Base-by-base conservation (phyloP, 2,329 filamentous ascomycete species). In the Domatiomyces globalis region DNA sequence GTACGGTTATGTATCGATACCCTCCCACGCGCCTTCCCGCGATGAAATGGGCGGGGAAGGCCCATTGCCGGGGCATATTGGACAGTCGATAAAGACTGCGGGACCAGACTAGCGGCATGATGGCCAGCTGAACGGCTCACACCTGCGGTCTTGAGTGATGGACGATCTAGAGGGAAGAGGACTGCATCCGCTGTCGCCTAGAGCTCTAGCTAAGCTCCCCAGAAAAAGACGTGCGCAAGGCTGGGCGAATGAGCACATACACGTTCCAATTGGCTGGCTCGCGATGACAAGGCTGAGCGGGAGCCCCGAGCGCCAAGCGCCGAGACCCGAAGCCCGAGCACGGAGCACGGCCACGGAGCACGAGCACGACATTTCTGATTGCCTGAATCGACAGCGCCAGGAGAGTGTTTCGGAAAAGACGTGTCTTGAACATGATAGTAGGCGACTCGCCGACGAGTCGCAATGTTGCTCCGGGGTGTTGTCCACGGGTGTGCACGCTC, bases 1-100 rank as follows among this genome's bases (percentile, higher is more conserved):
- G 70, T 61, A 73, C 67, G 53, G 71, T 69, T 49, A 72, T 61
- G 56, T 61, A 65, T 65, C 67, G 66, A 51, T 66, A 58, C 18
- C 59, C 58, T 20, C 57, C 59, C 6, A 58, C 52, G 53, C 56
- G 51, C 53, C 57, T 45, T 27, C 58, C 56, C 15, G 56, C 59
- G 36, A 60, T 46, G 44, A 58, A 33, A 39, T 58, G 56, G 10
- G 58, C 58, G 18, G 59, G 56, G 47, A 59, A 54, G n/a, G 56
- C 55, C 53, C 58, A 57, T 58, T 54, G 54, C 46, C 50, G 49
- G 15, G 58, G 51, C 25, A 54, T 49, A 22, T 44, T 49, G 5
- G 53, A 27, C 43, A 62, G 50, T 10, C 51, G 52, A 9, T 54
- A 52, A 27, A 61, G 47, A 19, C 46, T 56, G n/a, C 50, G 50